Base-by-base conservation (phyloP, 2,329 filamentous ascomycete genomes). In the Xylariaceae sp. region DNA sequence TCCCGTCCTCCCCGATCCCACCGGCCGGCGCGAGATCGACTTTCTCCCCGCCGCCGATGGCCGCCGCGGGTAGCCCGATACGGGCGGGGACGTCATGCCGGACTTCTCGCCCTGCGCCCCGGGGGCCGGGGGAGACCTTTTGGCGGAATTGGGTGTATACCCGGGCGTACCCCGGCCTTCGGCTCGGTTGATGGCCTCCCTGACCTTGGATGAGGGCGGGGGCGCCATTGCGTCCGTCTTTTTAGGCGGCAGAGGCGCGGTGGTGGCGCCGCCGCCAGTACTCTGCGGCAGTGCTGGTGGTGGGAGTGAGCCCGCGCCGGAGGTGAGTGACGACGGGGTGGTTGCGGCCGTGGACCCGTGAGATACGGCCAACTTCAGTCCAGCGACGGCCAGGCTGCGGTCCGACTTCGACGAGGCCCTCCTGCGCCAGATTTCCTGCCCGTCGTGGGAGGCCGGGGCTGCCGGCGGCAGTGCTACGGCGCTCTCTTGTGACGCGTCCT, bases 361-460 rank as follows among this genome's bases (percentile, higher is more conserved):
- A 36, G 66, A 72, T 25, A 55, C 47, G 31, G 63, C 49, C 34
- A 75, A 56, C 38, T 67, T 68, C 32, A 75, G 61, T 36, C 66
- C 62, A 7, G 68, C 53, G 4, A 75, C 59, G 29, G 66, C 61
- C 21, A 68, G 50, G 39, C 55, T 63, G 33, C 60, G 59, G 34
- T 72, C 67, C 35, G 59, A 59, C 49, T 68, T 74, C 17, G 64
- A 54, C 11, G 69, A 71, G 31, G 52, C 51, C 29, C 72, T 64
- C 33, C 72, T 61, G 36, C 64, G 62, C 70, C 70, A 75, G 19
- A 67, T 56, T 40, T 64, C 56, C 6, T 46, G 45, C 29, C n/a
- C 46, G 43, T 19, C 44, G 43, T 10, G 57, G 44, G 18, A 51
- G 55, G 26, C 43, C 49, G 40, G 36, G 29, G 29, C 27, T 28